A percentile compares a stretch with the other conserved stretches of the same genome.
Evolutionary conservation across 148 eudicot genomes (phyloP).

Genomic region (Arctostaphylos glauca): DNA sequence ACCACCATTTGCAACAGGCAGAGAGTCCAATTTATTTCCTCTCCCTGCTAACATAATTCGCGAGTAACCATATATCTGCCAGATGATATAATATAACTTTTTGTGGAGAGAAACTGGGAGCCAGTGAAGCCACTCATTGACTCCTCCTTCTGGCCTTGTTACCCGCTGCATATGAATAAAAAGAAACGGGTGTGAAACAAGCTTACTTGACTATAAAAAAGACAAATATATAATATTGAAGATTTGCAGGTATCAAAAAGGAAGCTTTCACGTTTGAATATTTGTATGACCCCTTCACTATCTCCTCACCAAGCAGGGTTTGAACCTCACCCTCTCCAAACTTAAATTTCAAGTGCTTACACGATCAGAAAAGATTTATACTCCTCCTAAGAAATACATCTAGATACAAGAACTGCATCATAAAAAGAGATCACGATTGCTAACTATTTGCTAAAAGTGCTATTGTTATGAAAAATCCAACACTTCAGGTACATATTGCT

Average conservation of each 20-base stretch:
- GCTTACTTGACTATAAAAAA: not conserved
- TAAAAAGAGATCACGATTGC: not conserved
- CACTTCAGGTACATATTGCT: not conserved
- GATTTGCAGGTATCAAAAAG: not conserved
- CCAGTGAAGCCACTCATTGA: slow-evolving; percentile 95
- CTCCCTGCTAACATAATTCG: slow-evolving; percentile 44
- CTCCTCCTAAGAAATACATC: not conserved
- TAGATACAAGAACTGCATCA: not conserved
- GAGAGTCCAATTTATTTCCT: slow-evolving; percentile 36
- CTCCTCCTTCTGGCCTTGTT: slow-evolving; percentile 89
- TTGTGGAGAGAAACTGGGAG: slow-evolving; percentile 89
- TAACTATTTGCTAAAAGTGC: not conserved
- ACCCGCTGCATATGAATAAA: slow-evolving; percentile 58
- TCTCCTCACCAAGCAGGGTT: slow-evolving; percentile 1
- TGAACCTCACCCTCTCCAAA: not conserved
- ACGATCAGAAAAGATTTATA: not conserved
- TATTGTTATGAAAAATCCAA: not conserved
- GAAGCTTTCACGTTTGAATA: not conserved
- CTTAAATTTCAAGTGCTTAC: not conserved
- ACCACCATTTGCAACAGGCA: slow-evolving; percentile 51
- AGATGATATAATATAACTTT: slow-evolving; percentile 52
- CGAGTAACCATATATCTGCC: slow-evolving; percentile 60
- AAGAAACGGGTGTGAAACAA: slow-evolving; percentile 1
- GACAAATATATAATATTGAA: not conserved
- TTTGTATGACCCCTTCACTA: not conserved